Evolutionary conservation across 768 basidiomycete genomes (phyloP), one percentile per base, ranked within the genome.

Genomic region (Boletus sp.): DNA sequence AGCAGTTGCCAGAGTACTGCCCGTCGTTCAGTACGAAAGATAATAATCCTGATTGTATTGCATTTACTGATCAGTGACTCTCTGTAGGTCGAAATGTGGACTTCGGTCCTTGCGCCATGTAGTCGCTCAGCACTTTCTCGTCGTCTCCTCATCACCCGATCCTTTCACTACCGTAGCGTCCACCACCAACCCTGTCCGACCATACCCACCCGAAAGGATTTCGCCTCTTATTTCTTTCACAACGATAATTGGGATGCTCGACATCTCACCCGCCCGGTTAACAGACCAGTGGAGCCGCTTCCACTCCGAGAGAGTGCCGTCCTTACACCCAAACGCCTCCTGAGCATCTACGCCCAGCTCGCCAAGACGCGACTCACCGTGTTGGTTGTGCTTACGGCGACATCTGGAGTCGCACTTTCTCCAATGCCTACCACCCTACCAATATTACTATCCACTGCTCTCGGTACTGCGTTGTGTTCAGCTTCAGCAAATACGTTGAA

Each of bases 401-500:
- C 96, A 81, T 87, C 92, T 7, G 89, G 94, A 32, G 91, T 98
- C 41, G 96, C 97, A 1, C 78, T 99, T 18, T 98, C 90, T 3
- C 97, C 97, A 0, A 73, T 94, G 17, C 91, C 93, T 4, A 81
- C 91, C 0, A 87, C 90, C 2, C 76, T 98, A 0, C 90, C 94
- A 1, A 82, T 93, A 14, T 80, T 99, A 10, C 78, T 98, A 5
- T 85, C 90, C 15, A 91, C 95, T 0, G 93, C 95, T 0, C 67
- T 90, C 29, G 97, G 97, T 40, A 98, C 95, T 0, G 84, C 88
- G 0, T 80, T 99, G 42, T 97, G 94, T 70, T 88, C 90, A 6
- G 92, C 94, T 3, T 91, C 94, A 0, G 97, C 97, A 30, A 98
- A 98, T 69, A 82, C 96, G 2, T 79, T 97, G 65, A 99, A 99